Evolutionary conservation across 2,329 filamentous ascomycete species (phyloP), one percentile per base, ranked within the genome.

Genomic region (Chrysosphaeria jannelii): DNA sequence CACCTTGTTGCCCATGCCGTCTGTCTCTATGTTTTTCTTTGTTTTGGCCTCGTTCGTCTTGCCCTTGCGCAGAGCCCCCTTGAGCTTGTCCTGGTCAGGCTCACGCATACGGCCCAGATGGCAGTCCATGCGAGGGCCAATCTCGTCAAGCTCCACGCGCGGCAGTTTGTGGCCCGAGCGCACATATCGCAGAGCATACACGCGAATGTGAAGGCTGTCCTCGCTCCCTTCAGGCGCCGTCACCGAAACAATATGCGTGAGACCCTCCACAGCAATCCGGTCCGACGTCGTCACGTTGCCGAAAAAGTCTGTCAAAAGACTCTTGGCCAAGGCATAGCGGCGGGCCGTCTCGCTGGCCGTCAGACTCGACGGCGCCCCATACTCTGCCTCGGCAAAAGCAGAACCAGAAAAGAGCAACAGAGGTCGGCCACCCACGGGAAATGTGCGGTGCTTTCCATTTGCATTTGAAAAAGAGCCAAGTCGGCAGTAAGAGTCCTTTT

Each of bases 21-120:
- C 79, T 27, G 72, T 88, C 25, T 65, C 61, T 35, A 97, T 69
- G 45, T 97, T 97, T 69, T 97, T 97, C 69, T 90, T 93, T 30
- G 69, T 68, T 46, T 57, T 53, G 48, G 74, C 68, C 48, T 74
- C 67, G 19, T 44, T 47, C 19, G 61, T 62, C 54, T 69, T 79
- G 23, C 75, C 58, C 50, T 69, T 76, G 58, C 68, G 75, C 59
- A 91, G 57, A 10, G 81, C 78, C 46, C 81, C 72, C 59, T 90
- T 93, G 56, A 70, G 58, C 47, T 74, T 59, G 8, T 57, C 58
- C 36, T 63, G 56, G 34, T 90, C 76, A 1, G 81, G 63, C 44
- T 85, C 68, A 39, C 63, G 63, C 33, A 68, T 50, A 34, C 85
- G 65, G 13, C 85, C 79, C 25, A 91, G 53, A 32, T 70, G 63